A percentile compares a stretch with the other conserved stretches of the same genome.
Conservation (phyloP, 768 basidiomycete genomes). For the Tubosaeta sp. region DNA sequence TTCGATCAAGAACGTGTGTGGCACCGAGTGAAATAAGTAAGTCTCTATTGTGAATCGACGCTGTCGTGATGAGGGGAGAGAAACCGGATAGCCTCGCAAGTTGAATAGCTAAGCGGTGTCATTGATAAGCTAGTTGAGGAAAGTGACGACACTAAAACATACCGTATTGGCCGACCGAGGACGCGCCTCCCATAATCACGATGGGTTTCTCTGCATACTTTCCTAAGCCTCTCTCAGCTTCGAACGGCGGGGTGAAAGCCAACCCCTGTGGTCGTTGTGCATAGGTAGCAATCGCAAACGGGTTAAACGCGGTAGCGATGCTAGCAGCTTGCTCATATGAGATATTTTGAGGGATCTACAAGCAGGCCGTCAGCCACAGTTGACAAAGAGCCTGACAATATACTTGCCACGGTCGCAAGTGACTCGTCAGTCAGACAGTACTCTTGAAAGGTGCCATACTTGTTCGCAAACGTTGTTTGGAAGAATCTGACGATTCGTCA, state of each 20-base stretch:
- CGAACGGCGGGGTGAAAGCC: constrained; percentile 27
- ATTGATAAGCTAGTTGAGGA: too few relatives aligned
- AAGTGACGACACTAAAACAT: neutral
- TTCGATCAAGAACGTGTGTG: constrained; percentile 34
- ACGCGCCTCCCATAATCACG: constrained; percentile 35
- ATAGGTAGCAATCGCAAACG: constrained; percentile 34
- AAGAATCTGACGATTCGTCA: neutral
- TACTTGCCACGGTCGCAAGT: constrained; percentile 13
- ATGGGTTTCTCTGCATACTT: constrained; percentile 31
- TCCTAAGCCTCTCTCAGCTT: constrained; percentile 20
- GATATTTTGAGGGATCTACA: constrained; percentile 30
- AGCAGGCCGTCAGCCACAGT: too few relatives aligned
- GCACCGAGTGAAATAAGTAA: constrained; percentile 33
- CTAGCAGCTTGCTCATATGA: constrained; percentile 37
- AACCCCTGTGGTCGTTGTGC: constrained; percentile 22
- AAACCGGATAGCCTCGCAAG: constrained; percentile 31
- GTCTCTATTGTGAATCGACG: constrained; percentile 31
- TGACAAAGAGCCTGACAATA: neutral
- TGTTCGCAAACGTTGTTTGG: constrained; percentile 9
- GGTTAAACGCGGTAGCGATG: constrained; percentile 29
- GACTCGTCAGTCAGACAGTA: constrained; percentile 17
- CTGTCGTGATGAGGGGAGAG: constrained; percentile 36
- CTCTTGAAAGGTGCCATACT: constrained; percentile 19
- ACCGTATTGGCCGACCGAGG: constrained; percentile 38
- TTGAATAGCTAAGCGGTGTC: constrained; percentile 25